Evolutionary conservation across 768 basidiomycete genomes (phyloP).

Genomic region (Kondoa subrosea): DNA sequence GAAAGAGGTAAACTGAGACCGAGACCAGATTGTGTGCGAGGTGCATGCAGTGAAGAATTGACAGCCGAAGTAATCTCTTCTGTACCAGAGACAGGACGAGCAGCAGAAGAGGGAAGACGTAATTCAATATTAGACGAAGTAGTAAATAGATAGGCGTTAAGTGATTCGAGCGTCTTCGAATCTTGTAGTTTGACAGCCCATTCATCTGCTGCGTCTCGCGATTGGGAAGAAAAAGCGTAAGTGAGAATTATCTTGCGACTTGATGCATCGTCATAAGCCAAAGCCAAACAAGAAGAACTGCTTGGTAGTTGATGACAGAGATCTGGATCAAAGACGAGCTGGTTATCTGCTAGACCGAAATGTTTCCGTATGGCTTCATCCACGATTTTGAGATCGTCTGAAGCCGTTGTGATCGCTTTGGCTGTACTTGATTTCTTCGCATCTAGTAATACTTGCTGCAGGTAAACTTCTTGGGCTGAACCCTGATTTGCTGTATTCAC

Average conservation of each 20-base stretch:
- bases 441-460: conserved; percentile 58
- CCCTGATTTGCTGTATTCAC: neutral
- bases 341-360: neutral
- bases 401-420: neutral
- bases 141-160: neutral
- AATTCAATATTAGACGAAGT: neutral
- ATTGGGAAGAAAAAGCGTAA: neutral
- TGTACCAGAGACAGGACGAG: conserved; percentile 14
- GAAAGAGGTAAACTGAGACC: conserved; percentile 12
- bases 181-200: neutral
- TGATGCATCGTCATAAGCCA: conserved; percentile 33
- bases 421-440: conserved; percentile 7
- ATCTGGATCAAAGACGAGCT: conserved; percentile 14
- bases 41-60: conserved; percentile 12
- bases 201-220: neutral
- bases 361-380: neutral
- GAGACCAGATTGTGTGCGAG: conserved; percentile 17
- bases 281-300: conserved; percentile 33
- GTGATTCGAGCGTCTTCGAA: neutral
- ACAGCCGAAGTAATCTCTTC: neutral
- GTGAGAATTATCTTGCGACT: conserved; percentile 7
- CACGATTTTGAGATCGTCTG: neutral
- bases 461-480: conserved; percentile 38
- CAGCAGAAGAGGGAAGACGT: neutral
- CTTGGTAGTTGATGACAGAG: conserved; percentile 35